Evolutionary conservation across 169 alveolate species (phyloP).

Genomic region (Pseudocohnilembus persalinus): DNA sequence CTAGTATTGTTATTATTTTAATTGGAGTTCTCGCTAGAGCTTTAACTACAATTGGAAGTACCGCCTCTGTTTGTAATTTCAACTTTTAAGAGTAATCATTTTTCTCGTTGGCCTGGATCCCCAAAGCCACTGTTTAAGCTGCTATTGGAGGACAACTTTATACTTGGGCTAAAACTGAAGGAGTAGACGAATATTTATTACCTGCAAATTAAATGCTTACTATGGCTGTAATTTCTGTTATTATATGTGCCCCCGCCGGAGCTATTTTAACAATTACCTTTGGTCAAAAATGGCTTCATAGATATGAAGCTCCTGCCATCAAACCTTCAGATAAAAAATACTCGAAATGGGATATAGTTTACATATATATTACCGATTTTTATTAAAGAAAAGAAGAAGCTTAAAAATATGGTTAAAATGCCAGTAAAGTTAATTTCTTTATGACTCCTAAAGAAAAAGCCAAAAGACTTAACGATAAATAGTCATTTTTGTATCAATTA

Average conservation of each 20-base stretch:
- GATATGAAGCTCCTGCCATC: not conserved
- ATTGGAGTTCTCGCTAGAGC: not conserved
- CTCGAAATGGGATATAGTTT: not conserved
- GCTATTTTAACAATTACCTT: slow-evolving; percentile 33
- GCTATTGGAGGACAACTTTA: slow-evolving; percentile 48
- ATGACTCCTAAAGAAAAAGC: not conserved
- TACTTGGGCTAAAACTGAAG: not conserved
- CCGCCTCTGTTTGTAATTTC: not conserved
- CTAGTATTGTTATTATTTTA: slow-evolving; percentile 6
- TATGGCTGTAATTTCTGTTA: slow-evolving; percentile 3
- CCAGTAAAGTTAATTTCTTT: not conserved
- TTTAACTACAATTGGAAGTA: not conserved
- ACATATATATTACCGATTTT: not conserved
- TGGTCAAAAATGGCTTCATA: slow-evolving; percentile 31
- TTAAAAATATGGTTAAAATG: not conserved
- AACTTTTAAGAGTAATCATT: slow-evolving; percentile 42
- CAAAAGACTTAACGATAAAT: not conserved
- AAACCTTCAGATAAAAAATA: not conserved
- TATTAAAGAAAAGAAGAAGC: not conserved
- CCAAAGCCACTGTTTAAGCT: slow-evolving; percentile 60
- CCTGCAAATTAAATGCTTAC: slow-evolving; percentile 4
- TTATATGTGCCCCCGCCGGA: slow-evolving; percentile 42
- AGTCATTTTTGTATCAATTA: not conserved
- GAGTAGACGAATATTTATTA: not conserved
- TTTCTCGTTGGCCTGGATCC: slow-evolving; percentile 45